These are phyloP conservation scores for Candida sanyaensis DNA, from an alignment of 1,139 yeast species.

Conservation along the genomic window DNA sequence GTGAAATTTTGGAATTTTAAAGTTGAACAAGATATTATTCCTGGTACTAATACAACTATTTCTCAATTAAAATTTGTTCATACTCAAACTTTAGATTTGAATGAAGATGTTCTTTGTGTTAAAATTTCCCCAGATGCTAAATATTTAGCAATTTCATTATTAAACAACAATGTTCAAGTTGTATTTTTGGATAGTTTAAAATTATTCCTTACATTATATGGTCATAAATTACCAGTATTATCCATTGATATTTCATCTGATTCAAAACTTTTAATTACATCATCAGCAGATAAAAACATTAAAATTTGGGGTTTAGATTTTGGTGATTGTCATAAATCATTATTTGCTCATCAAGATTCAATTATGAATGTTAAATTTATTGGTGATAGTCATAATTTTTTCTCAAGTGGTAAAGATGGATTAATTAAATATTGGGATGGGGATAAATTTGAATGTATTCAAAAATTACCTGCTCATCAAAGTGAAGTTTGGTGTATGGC, in stretches of 20 bases:
- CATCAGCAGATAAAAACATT: slow-evolving; percentile 96
- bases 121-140: slow-evolving; percentile 81
- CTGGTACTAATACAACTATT: slow-evolving; percentile 62
- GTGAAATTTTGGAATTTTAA: slow-evolving; percentile 89
- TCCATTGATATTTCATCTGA: slow-evolving; percentile 89
- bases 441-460: slow-evolving; percentile 91
- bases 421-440: slow-evolving; percentile 97
- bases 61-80: slow-evolving; percentile 65
- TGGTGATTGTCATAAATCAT: slow-evolving; percentile 97
- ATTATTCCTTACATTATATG: slow-evolving; percentile 85
- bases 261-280: slow-evolving; percentile 82
- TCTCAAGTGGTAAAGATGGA: slow-evolving; percentile 89
- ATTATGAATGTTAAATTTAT: slow-evolving; percentile 86
- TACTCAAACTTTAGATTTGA: slow-evolving; percentile 77
- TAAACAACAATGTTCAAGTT: slow-evolving; percentile 93
- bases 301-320: slow-evolving; percentile 98
- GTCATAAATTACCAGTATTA: slow-evolving; percentile 92
- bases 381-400: slow-evolving; percentile 83
- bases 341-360: slow-evolving; percentile 95
- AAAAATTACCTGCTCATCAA: slow-evolving; percentile 84
- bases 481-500: slow-evolving; percentile 93
- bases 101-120: slow-evolving; percentile 82
- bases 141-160: slow-evolving; percentile 76
- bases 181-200: slow-evolving; percentile 85
- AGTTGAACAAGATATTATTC: slow-evolving; percentile 64